phyloP scores from a whole-genome alignment of 441 rosid genomes.

The Cnidoscolus chayamansa region DNA sequence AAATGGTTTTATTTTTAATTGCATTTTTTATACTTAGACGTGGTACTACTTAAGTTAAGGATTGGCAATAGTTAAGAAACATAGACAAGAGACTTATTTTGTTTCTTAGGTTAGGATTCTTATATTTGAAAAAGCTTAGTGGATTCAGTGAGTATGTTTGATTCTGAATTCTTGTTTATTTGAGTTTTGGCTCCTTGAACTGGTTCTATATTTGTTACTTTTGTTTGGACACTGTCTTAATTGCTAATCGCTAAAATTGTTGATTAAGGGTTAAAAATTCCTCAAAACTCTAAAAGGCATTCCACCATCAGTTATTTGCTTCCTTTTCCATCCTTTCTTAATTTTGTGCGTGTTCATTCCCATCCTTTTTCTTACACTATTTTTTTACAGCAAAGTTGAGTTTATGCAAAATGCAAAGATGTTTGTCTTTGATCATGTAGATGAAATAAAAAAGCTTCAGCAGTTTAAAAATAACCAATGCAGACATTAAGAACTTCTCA shows the following conservation, averaged over 20 bases:
- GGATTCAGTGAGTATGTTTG: neutral
- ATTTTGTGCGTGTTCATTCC: neutral
- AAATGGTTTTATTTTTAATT: neutral
- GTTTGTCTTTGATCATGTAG: neutral
- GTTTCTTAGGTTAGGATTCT: neutral
- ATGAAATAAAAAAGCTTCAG: neutral
- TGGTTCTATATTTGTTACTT: slow-evolving; percentile 40
- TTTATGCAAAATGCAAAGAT: neutral
- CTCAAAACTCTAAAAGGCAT: slow-evolving; percentile 27
- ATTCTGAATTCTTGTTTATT: slow-evolving; percentile 21
- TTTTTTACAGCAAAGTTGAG: neutral
- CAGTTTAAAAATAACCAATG: neutral
- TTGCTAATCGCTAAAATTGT: neutral
- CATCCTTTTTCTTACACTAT: neutral
- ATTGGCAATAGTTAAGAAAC: neutral
- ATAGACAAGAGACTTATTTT: slow-evolving; percentile 20
- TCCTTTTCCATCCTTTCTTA: neutral
- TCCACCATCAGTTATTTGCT: neutral
- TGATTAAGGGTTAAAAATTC: neutral
- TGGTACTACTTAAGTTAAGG: neutral
- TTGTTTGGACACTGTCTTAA: neutral
- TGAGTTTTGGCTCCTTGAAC: slow-evolving; percentile 1
- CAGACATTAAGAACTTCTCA: neutral
- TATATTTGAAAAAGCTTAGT: neutral
- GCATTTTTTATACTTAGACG: slow-evolving; percentile 14